Evolutionary conservation across 2,329 filamentous ascomycete genomes (phyloP).

Genomic region (Fusarium protoensiforme): DNA sequence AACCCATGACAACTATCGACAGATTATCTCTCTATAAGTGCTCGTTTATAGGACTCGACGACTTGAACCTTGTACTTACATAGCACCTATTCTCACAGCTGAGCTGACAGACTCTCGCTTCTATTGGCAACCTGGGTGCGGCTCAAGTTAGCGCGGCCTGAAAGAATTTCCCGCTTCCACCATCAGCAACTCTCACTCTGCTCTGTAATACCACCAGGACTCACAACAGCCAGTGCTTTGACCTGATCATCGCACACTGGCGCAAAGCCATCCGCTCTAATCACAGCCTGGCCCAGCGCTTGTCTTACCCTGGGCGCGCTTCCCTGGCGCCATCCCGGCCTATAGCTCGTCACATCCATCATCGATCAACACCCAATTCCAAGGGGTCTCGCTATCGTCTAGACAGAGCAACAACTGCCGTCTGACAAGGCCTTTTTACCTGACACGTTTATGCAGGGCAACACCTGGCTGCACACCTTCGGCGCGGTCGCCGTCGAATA

Average conservation of each 20-base stretch:
- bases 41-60: neutral
- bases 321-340: constrained; percentile 19
- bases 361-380: neutral
- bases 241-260: constrained; percentile 1
- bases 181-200: neutral
- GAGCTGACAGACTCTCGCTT: neutral
- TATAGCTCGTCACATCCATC: constrained; percentile 7
- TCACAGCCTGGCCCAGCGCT: constrained; percentile 10
- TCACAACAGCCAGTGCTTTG: neutral
- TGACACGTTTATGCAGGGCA: constrained; percentile 31
- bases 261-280: neutral
- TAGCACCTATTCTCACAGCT: neutral
- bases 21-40: neutral
- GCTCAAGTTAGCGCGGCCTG: neutral
- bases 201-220: neutral
- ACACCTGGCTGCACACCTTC: constrained; percentile 25
- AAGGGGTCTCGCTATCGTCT: neutral
- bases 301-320: constrained; percentile 25
- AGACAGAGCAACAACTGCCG: neutral
- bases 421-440: constrained; percentile 4
- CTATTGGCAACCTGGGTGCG: neutral
- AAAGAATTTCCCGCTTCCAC: constrained; percentile 1
- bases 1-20: neutral
- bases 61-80: neutral
- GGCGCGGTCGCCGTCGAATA: constrained; percentile 34